Percentiles rank a stretch among this genome's conserved stretches.
Evolutionary conservation across 2,329 filamentous ascomycete species (phyloP).

Genomic region (Apiospora hydei): DNA sequence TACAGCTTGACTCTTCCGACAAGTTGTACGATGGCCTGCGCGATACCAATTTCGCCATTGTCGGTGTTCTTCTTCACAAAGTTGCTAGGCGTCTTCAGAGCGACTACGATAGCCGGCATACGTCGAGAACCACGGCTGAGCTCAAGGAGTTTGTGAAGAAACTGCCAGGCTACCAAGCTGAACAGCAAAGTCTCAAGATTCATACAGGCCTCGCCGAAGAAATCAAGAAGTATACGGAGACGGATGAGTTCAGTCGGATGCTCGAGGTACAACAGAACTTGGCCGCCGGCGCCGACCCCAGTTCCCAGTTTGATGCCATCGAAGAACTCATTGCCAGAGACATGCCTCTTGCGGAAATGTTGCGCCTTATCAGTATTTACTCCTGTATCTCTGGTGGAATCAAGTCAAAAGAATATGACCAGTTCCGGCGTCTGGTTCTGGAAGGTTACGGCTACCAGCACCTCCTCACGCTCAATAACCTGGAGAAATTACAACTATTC

Average conservation of each 20-base stretch:
- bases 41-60: conserved; percentile 94
- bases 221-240: conserved; percentile 90
- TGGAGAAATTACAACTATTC: conserved; percentile 91
- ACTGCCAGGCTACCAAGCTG: conserved; percentile 88
- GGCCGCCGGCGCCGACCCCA: conserved; percentile 87
- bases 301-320: conserved; percentile 86
- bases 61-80: conserved; percentile 87
- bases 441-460: conserved; percentile 97
- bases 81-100: conserved; percentile 83
- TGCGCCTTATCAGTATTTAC: conserved; percentile 89
- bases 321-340: conserved; percentile 94
- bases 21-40: conserved; percentile 87
- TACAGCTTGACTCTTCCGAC: conserved; percentile 88
- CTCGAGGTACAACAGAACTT: conserved; percentile 96
- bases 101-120: conserved; percentile 89
- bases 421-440: conserved; percentile 85
- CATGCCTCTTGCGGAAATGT: conserved; percentile 78
- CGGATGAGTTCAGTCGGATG: conserved; percentile 85
- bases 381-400: conserved; percentile 90
- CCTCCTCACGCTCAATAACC: conserved; percentile 82
- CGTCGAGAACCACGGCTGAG: conserved; percentile 86
- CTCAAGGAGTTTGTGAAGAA: conserved; percentile 95
- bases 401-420: conserved; percentile 86
- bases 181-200: conserved; percentile 90
- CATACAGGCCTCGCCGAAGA: conserved; percentile 94